Evolutionary conservation across 768 basidiomycete genomes (phyloP).

Genomic region (Postia placenta): DNA sequence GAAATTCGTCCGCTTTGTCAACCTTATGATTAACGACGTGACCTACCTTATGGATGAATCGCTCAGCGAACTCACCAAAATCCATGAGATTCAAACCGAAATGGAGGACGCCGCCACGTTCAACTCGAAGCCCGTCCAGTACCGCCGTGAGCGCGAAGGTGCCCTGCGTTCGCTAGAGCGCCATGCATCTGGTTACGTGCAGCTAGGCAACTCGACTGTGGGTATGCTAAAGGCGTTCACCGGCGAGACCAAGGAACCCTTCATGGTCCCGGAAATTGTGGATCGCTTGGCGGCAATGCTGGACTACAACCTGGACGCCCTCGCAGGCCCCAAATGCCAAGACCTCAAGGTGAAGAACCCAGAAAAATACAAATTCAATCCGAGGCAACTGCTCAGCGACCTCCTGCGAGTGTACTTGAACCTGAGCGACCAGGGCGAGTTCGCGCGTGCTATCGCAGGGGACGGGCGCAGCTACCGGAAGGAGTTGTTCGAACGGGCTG

Average conservation of each 20-base stretch:
- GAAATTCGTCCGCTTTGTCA: slow-evolving; percentile 92
- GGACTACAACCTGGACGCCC: slow-evolving; percentile 85
- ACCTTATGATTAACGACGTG: slow-evolving; percentile 98
- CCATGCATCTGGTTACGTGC: slow-evolving; percentile 80
- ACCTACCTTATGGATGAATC: slow-evolving; percentile 98
- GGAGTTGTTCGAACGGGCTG: slow-evolving; percentile 77
- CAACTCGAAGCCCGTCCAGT: slow-evolving; percentile 55
- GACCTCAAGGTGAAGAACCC: slow-evolving; percentile 81
- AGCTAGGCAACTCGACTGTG: slow-evolving; percentile 85
- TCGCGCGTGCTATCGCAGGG: slow-evolving; percentile 82
- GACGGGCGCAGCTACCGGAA: slow-evolving; percentile 90
- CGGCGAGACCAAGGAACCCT: slow-evolving; percentile 84
- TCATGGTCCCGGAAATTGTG: slow-evolving; percentile 95
- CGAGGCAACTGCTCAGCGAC: slow-evolving; percentile 74
- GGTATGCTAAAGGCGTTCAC: slow-evolving; percentile 89
- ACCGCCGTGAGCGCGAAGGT: slow-evolving; percentile 80
- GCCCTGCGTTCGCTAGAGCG: slow-evolving; percentile 77
- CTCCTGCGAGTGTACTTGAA: slow-evolving; percentile 90
- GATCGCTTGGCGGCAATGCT: slow-evolving; percentile 94
- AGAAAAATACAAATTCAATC: slow-evolving; percentile 87
- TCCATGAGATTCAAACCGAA: slow-evolving; percentile 78
- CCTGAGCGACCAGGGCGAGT: slow-evolving; percentile 71
- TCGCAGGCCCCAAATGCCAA: slow-evolving; percentile 85
- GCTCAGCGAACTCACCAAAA: slow-evolving; percentile 80
- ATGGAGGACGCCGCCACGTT: slow-evolving; percentile 75